A percentile compares a stretch with the other conserved stretches of the same genome.
Evolutionary conservation across 371 early-diverging fungal species (phyloP).

Genomic region (Nematocida sp.): DNA sequence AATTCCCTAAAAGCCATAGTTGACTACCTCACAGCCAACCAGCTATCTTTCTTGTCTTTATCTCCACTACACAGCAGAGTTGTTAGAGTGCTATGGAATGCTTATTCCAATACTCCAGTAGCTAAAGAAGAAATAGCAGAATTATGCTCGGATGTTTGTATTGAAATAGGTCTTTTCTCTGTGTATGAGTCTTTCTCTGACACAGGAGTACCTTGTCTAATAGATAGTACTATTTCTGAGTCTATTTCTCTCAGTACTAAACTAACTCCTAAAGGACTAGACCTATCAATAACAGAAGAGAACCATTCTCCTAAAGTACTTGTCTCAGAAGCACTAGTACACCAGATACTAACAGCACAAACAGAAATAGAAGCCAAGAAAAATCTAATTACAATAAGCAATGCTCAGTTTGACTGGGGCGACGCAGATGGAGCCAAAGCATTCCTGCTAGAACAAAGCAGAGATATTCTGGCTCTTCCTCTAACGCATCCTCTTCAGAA

Average conservation of each 20-base stretch:
- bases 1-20: background rate
- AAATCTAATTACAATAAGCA: background rate
- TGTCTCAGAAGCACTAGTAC: background rate
- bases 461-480: constrained; percentile 3
- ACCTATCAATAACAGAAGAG: background rate
- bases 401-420: constrained; percentile 15
- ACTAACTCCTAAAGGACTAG: background rate
- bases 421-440: constrained; percentile 43
- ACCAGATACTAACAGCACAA: constrained; percentile 4
- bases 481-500: constrained; percentile 5
- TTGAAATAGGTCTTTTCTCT: background rate
- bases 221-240: background rate
- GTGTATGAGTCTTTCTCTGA: background rate
- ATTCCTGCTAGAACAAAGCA: constrained; percentile 12
- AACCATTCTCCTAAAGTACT: background rate
- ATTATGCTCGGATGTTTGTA: background rate
- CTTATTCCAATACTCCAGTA: background rate
- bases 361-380: constrained; percentile 11
- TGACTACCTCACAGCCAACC: background rate
- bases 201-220: background rate
- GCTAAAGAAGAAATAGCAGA: background rate
- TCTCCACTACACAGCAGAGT: constrained; percentile 21
- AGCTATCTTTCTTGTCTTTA: constrained; percentile 23
- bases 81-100: constrained; percentile 6
- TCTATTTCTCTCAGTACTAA: background rate